Percentiles rank a stretch among this genome's conserved stretches.
Conservation (phyloP, 2,329 filamentous ascomycete species). For the Orbilia javanica region DNA sequence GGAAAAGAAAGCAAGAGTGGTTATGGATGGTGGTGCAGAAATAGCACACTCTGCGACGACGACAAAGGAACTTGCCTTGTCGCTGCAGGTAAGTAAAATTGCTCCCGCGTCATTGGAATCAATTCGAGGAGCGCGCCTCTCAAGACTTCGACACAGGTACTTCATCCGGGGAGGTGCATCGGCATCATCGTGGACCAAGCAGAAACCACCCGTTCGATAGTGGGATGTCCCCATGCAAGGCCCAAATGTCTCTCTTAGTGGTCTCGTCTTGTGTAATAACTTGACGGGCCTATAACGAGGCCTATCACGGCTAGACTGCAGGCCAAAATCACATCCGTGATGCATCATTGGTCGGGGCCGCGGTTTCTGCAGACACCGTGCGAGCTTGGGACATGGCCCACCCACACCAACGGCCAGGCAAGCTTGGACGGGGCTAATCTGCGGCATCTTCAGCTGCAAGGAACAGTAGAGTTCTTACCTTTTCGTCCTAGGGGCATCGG, state of each 20-base stretch:
- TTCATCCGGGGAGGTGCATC: constrained; percentile 21
- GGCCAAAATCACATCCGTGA: constrained; percentile 4
- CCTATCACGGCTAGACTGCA: constrained; percentile 55
- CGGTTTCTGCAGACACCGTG: constrained; percentile 45
- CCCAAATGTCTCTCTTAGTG: constrained; percentile 26
- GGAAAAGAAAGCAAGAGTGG: constrained; percentile 46
- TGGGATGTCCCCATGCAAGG: constrained; percentile 31
- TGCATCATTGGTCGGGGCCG: constrained; percentile 52
- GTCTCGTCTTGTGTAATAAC: constrained; percentile 45
- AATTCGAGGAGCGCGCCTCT: constrained; percentile 55
- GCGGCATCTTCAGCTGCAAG: constrained; percentile 47
- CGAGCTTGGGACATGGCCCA: constrained; percentile 35
- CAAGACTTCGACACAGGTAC: constrained; percentile 30
- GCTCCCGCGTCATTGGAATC: constrained; percentile 52
- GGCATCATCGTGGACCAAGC: constrained; percentile 22
- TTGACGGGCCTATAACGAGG: constrained; percentile 25
- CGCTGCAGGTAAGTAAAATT: constrained; percentile 52
- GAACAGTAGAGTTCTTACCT: constrained; percentile 38
- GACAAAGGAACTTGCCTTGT: constrained; percentile 39
- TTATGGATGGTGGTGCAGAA: constrained; percentile 27
- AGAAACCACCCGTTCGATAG: constrained; percentile 27
- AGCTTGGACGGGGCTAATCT: constrained; percentile 37
- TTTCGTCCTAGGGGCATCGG: constrained; percentile 27
- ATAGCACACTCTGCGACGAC: constrained; percentile 57
- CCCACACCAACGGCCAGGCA: constrained; percentile 23